A percentile compares a stretch with the other conserved stretches of the same genome.
Evolutionary conservation across 164 flowering plant genomes (phyloP).

Genomic region (Chimonanthus praecox): DNA sequence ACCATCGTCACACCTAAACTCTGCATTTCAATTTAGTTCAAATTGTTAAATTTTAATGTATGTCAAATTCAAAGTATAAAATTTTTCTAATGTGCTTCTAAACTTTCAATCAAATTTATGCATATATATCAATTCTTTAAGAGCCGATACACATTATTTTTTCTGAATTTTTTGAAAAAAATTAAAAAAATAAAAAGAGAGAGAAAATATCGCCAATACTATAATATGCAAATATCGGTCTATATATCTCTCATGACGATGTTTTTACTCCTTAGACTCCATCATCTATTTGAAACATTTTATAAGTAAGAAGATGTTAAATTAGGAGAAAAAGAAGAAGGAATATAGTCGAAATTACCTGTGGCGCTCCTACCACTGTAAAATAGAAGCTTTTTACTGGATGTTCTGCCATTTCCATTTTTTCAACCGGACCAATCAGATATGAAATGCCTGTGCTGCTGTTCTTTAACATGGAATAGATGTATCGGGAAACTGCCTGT

Average conservation of each 20-base stretch:
- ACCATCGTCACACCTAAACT: slow-evolving; percentile 1
- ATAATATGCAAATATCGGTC: no score
- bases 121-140: no score
- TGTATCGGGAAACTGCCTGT: slow-evolving; percentile 6
- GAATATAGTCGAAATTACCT: not conserved
- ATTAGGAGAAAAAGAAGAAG: not conserved
- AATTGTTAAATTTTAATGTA: no score
- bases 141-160: no score
- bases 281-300: not conserved
- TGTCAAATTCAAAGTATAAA: no score
- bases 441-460: not conserved
- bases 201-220: no score
- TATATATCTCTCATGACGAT: no score
- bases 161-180: no score
- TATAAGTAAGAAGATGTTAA: not conserved
- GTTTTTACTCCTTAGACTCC: not conserved
- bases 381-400: slow-evolving; percentile 3
- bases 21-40: not conserved
- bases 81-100: no score
- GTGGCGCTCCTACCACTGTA: not conserved
- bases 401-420: not conserved
- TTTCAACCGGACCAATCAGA: slow-evolving; percentile 4
- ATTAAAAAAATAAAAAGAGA: no score
- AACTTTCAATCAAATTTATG: no score
- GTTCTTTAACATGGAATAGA: not conserved